These are phyloP conservation scores for Sporothrix protearum DNA, from an alignment of 2,329 filamentous ascomycete species.

Conservation along the genomic window DNA sequence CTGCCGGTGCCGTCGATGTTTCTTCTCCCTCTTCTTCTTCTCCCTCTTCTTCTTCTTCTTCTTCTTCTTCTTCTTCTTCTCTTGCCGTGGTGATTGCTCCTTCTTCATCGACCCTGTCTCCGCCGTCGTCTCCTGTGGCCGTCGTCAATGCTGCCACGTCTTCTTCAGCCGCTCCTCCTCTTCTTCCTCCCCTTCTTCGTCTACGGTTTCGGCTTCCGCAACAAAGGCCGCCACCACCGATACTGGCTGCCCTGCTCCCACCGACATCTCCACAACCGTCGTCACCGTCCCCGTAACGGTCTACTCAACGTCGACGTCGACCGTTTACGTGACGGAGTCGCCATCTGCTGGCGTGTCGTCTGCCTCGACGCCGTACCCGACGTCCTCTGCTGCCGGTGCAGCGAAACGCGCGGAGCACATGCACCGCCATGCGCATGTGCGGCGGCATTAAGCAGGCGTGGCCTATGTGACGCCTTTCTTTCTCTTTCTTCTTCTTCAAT, in stretches of 20 bases:
- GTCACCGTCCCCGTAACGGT: conserved; percentile 7
- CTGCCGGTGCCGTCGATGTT: neutral
- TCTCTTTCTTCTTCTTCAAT: neutral
- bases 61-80: neutral
- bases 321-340: conserved; percentile 12
- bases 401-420: neutral
- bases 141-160: neutral
- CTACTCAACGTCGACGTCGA: conserved; percentile 19
- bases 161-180: conserved; percentile 6
- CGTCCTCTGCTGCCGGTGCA: neutral
- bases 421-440: conserved; percentile 6
- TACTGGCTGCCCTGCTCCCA: neutral
- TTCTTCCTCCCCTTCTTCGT: neutral
- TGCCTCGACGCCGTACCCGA: neutral
- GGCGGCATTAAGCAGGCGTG: neutral
- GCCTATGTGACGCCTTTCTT: neutral
- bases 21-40: neutral
- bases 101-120: neutral
- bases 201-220: neutral
- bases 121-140: neutral
- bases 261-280: neutral
- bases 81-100: too few relatives aligned
- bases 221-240: neutral
- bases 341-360: neutral
- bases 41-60: neutral